A percentile compares a stretch with the other conserved stretches of the same genome.
These are phyloP conservation scores for Cryptosporidium muris DNA, from an alignment of 169 alveolate genomes.

Conservation along the genomic window DNA sequence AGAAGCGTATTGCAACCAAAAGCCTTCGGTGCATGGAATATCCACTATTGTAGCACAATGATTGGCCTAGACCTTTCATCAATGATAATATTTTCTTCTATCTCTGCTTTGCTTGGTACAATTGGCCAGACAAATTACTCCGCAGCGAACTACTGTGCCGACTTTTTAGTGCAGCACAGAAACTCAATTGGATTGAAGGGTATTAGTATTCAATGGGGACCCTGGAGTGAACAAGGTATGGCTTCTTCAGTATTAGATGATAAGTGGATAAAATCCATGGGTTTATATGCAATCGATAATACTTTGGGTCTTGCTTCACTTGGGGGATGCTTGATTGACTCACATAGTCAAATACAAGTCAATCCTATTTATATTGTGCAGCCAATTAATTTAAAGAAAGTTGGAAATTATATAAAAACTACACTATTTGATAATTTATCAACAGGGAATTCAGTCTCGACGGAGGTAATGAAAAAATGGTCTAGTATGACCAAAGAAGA, in stretches of 20 bases:
- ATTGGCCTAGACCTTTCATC: slow-evolving; percentile 38
- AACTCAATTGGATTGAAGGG: slow-evolving; percentile 73
- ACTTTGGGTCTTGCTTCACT: slow-evolving; percentile 41
- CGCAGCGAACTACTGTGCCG: slow-evolving; percentile 80
- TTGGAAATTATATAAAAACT: slow-evolving; percentile 12
- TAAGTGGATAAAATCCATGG: slow-evolving; percentile 14
- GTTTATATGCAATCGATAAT: slow-evolving; percentile 20
- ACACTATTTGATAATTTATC: slow-evolving; percentile 23
- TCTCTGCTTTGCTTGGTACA: slow-evolving; percentile 78
- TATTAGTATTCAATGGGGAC: slow-evolving; percentile 82
- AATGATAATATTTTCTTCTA: slow-evolving; percentile 77
- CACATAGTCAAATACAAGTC: background rate
- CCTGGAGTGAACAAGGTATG: slow-evolving; percentile 79
- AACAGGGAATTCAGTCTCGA: background rate
- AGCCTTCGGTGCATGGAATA: slow-evolving; percentile 81
- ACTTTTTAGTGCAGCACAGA: slow-evolving; percentile 75
- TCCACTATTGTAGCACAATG: slow-evolving; percentile 73
- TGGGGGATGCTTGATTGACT: slow-evolving; percentile 48
- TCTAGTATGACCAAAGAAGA: slow-evolving; percentile 18
- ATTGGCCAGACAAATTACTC: slow-evolving; percentile 80
- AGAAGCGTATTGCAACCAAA: slow-evolving; percentile 76
- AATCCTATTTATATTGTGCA: slow-evolving; percentile 34
- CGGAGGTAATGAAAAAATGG: background rate
- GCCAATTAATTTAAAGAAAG: slow-evolving; percentile 27
- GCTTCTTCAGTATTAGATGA: slow-evolving; percentile 54